These are phyloP conservation scores for Aspergillus sp. DNA, from an alignment of 2,329 filamentous ascomycete genomes.

Conservation along the genomic window DNA sequence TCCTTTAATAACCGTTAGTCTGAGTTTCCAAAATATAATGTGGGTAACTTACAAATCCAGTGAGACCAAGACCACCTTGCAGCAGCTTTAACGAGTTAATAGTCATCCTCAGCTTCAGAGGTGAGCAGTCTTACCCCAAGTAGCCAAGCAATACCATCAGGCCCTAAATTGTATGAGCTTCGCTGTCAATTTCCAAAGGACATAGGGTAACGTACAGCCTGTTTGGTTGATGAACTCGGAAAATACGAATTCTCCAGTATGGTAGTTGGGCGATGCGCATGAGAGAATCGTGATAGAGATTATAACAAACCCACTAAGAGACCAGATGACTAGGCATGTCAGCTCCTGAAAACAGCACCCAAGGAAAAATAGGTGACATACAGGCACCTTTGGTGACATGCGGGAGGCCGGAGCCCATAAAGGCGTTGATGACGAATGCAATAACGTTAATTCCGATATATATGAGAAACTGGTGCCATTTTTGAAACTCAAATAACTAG, in stretches of 20 bases:
- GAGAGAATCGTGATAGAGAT: slow-evolving; percentile 70
- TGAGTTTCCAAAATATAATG: not conserved
- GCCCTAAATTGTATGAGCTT: slow-evolving; percentile 41
- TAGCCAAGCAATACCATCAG: slow-evolving; percentile 59
- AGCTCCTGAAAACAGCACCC: not conserved
- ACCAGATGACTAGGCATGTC: slow-evolving; percentile 58
- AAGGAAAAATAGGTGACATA: slow-evolving; percentile 17
- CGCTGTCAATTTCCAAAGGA: not conserved
- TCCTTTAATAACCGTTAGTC: slow-evolving; percentile 24
- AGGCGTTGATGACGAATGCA: slow-evolving; percentile 65
- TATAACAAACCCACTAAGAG: slow-evolving; percentile 65
- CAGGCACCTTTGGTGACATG: slow-evolving; percentile 66
- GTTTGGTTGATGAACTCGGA: slow-evolving; percentile 66
- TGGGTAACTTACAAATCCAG: slow-evolving; percentile 50
- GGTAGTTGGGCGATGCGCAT: slow-evolving; percentile 65
- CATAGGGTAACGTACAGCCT: slow-evolving; percentile 48
- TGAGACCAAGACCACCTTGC: slow-evolving; percentile 54
- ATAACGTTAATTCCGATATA: slow-evolving; percentile 64
- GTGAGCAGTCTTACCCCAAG: slow-evolving; percentile 36
- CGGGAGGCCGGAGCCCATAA: slow-evolving; percentile 62
- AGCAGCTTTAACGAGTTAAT: slow-evolving; percentile 35
- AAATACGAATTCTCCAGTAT: slow-evolving; percentile 60
- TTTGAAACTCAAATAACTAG: slow-evolving; percentile 51
- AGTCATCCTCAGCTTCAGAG: not conserved
- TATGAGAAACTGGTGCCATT: slow-evolving; percentile 73